A percentile compares a stretch with the other conserved stretches of the same genome.
These are phyloP conservation scores for Lasiodiplodia sp. DNA, from an alignment of 2,329 filamentous ascomycete species.

Conservation along the genomic window DNA sequence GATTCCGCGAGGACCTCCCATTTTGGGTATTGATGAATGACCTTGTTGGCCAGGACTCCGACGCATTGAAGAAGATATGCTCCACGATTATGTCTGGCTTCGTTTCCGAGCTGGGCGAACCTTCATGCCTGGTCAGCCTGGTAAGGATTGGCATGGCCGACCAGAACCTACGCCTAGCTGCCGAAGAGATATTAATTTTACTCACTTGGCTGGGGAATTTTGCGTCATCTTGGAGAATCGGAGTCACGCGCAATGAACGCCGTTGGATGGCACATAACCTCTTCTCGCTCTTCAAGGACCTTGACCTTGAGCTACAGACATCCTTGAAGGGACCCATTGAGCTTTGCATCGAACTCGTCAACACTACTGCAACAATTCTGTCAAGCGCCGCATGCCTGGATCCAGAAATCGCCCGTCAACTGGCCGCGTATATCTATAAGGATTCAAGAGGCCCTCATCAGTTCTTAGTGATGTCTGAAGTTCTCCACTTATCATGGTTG, in stretches of 20 bases:
- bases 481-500: conserved; percentile 71
- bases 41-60: not conserved
- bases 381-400: conserved; percentile 11
- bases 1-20: conserved; percentile 6
- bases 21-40: conserved; percentile 26
- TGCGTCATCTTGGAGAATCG: not conserved
- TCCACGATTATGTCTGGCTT: conserved; percentile 14
- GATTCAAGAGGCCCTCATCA: not conserved
- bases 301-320: conserved; percentile 9
- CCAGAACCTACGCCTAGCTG: conserved; percentile 3
- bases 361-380: not conserved
- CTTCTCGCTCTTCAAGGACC: conserved; percentile 10
- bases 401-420: conserved; percentile 4
- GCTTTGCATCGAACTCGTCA: conserved; percentile 23
- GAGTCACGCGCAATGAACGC: not conserved
- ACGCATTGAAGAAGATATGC: not conserved
- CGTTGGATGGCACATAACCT: conserved; percentile 16
- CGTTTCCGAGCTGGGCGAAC: not conserved
- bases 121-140: conserved; percentile 3
- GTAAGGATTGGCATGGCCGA: conserved; percentile 21
- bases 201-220: conserved; percentile 1
- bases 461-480: conserved; percentile 45
- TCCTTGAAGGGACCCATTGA: conserved; percentile 25
- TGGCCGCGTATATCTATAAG: conserved; percentile 7
- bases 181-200: conserved; percentile 9